A percentile compares a stretch with the other conserved stretches of the same genome.
Conservation (phyloP, 345 rosid species). For the Populus simonii region DNA sequence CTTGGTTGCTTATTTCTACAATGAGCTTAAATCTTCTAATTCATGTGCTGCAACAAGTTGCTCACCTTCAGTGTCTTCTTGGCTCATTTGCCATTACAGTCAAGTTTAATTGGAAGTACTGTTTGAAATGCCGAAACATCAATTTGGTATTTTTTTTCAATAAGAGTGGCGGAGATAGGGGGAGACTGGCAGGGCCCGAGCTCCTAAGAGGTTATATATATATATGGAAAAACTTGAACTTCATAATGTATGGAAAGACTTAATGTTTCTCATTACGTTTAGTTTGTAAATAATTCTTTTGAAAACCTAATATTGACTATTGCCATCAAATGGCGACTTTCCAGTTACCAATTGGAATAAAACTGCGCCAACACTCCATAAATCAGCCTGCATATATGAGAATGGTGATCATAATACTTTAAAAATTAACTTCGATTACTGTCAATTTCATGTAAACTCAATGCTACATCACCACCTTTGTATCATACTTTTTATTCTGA, state of each 20-base stretch:
- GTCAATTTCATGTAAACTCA: conserved; percentile 2
- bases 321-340: conserved; percentile 71
- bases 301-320: conserved; percentile 60
- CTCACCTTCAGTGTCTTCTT: no score
- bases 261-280: background rate
- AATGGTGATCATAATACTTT: conserved; percentile 1
- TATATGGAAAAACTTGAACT: background rate
- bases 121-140: no score
- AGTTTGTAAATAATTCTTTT: conserved; percentile 1
- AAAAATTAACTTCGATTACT: background rate
- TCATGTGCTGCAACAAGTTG: background rate
- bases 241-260: background rate
- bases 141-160: no score
- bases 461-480: conserved; percentile 50
- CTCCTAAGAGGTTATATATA: no score
- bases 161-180: no score
- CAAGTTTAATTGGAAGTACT: no score
- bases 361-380: conserved; percentile 86
- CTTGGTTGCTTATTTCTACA: background rate
- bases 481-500: conserved; percentile 69
- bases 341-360: conserved; percentile 76
- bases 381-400: conserved; percentile 55
- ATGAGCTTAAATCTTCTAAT: background rate
- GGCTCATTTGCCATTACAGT: no score
- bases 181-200: no score